Evolutionary conservation across 768 basidiomycete species (phyloP).

Genomic region (Amanita rimosa): DNA sequence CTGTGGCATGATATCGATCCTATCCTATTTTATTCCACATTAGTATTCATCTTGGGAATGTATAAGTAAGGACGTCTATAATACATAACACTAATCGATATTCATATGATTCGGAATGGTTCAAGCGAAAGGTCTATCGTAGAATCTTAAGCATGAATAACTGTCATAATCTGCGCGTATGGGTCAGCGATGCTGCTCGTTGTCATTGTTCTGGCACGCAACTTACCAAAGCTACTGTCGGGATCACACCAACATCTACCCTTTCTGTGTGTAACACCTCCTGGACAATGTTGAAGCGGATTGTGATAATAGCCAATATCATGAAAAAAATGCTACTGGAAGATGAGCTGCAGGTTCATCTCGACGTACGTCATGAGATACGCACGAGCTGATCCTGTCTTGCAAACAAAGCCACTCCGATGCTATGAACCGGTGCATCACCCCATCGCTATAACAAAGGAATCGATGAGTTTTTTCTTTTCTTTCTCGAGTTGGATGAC

Average conservation of each 20-base stretch:
- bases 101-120: too few relatives aligned
- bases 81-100: neutral
- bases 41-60: neutral
- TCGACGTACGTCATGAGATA: neutral
- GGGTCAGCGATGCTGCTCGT: neutral
- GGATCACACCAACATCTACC: constrained; percentile 34
- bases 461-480: constrained; percentile 1
- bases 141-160: neutral
- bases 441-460: constrained; percentile 74
- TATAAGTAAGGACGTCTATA: neutral
- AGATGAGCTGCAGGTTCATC: neutral
- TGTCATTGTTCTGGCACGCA: too few relatives aligned
- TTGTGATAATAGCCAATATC: constrained; percentile 91
- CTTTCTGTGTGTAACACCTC: constrained; percentile 54
- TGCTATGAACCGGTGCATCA: constrained; percentile 83
- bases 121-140: neutral
- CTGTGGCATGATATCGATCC: neutral
- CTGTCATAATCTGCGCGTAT: neutral
- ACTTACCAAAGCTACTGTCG: neutral
- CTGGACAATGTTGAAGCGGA: constrained; percentile 89
- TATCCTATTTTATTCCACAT: too few relatives aligned
- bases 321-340: constrained; percentile 69
- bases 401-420: constrained; percentile 84
- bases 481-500: neutral
- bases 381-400: constrained; percentile 69